phyloP scores from a whole-genome alignment of 371 early-diverging fungal genomes.

The Basidiobolus meristosporus region DNA sequence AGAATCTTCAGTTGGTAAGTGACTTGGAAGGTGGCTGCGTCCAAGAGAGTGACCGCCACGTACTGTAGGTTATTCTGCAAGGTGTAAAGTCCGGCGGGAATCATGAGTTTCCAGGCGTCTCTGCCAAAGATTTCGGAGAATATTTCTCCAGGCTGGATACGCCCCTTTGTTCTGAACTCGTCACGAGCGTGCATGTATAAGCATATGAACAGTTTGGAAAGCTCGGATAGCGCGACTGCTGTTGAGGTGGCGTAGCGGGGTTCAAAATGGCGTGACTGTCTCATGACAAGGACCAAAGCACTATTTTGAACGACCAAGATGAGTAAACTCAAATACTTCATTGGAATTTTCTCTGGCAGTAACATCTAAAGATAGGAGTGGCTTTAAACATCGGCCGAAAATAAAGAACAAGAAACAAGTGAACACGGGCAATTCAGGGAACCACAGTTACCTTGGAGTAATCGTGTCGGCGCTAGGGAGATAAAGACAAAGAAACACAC shows the following conservation, averaged over 20 bases:
- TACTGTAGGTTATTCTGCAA: slow-evolving; percentile 89
- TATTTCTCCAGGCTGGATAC: slow-evolving; percentile 35
- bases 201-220: slow-evolving; percentile 27
- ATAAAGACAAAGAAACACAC: too few species aligned
- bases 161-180: slow-evolving; percentile 16
- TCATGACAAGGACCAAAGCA: slow-evolving; percentile 36
- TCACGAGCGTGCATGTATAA: slow-evolving; percentile 14
- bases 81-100: slow-evolving; percentile 80
- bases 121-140: too few species aligned
- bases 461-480: too few species aligned
- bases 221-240: slow-evolving; percentile 41
- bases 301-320: slow-evolving; percentile 38
- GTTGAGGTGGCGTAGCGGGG: slow-evolving; percentile 46
- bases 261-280: slow-evolving; percentile 29
- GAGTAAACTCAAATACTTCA: slow-evolving; percentile 18
- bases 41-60: slow-evolving; percentile 63
- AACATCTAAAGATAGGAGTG: too few species aligned
- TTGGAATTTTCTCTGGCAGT: too few species aligned
- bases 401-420: too few species aligned
- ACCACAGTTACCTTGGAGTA: too few species aligned
- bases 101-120: too few species aligned
- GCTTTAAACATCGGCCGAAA: too few species aligned
- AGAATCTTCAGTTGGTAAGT: slow-evolving; percentile 92
- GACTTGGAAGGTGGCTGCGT: slow-evolving; percentile 89
- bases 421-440: too few species aligned